Evolutionary conservation across 495 filamentous ascomycete species (phyloP), one percentile per base, ranked within the genome.

Genomic region (Lentithecium fluviatile): DNA sequence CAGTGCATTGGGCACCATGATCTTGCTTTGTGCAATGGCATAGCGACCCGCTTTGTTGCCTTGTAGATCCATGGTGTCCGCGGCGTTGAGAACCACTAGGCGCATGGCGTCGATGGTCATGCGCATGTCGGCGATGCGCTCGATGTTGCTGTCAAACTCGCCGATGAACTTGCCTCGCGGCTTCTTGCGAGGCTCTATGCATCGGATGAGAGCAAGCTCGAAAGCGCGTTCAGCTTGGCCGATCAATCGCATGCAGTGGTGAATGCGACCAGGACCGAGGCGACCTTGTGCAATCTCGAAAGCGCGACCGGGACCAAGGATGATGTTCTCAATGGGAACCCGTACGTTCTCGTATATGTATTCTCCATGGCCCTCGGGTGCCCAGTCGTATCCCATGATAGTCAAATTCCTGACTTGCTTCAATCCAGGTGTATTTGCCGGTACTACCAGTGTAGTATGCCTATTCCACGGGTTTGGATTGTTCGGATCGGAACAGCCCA

Each of bases 261-360:
- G 75, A 36, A 77, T 77, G 13, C 75, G 57, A 23, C 75, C 75
- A 3, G 74, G 74, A 1, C 75, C 75, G 34, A 77, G 68, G 21
- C 75, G 62, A 42, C 75, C 75, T 61, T 77, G 75, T 13, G 71
- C 71, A 55, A 77, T 77, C 56, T 77, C 75, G 58, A 77, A 77
- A 8, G 71, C 75, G 20, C 75, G 70, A n/a, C 75, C 75, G 34
- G 70, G 70, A 17, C 75, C 75, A 13, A 77, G 71, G 51, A 77
- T 74, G 53, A 77, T 73, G 62, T 75, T 75, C 45, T 67, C 62
- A 5, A 61, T 64, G 2, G 73, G 75, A 2, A 77, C 62, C 15
- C 74, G 63, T 15, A 75, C 74, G 67, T 77, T 70, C 42, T 73
- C 64, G 66, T 74, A 77, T 36, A 74, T 51, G 61, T 72, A 74